Conservation (phyloP, 805 yeast species). For the Peterozyma xylosa region DNA sequence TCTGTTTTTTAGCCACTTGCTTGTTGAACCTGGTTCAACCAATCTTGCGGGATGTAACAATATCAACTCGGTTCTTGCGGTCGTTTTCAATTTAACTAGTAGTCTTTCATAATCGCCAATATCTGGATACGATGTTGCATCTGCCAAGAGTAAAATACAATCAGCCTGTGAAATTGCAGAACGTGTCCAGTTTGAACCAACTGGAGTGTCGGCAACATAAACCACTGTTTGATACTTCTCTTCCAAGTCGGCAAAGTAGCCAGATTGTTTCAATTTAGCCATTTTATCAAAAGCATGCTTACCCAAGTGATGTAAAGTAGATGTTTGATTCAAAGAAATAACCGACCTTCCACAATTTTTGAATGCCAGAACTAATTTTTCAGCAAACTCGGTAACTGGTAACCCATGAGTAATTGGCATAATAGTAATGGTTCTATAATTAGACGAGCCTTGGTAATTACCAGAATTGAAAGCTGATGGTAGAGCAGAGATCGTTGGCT, state of each 20-base stretch:
- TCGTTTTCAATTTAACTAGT: conserved; percentile 65
- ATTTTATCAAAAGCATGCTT: conserved; percentile 88
- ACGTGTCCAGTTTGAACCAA: conserved; percentile 81
- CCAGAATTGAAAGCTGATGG: conserved; percentile 9
- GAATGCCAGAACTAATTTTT: conserved; percentile 61
- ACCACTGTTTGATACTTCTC: conserved; percentile 83
- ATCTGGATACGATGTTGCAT: conserved; percentile 64
- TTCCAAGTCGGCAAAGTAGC: conserved; percentile 86
- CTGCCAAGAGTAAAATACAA: conserved; percentile 83
- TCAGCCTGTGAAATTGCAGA: conserved; percentile 95
- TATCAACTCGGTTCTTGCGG: conserved; percentile 83
- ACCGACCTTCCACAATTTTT: conserved; percentile 66
- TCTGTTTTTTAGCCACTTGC: conserved; percentile 75
- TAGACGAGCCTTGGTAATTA: conserved; percentile 26
- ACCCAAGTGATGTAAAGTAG: conserved; percentile 75
- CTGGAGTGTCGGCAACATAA: conserved; percentile 81
- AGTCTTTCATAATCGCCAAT: conserved; percentile 84
- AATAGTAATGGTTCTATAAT: conserved; percentile 77
- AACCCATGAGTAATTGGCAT: conserved; percentile 73
- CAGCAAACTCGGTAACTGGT: conserved; percentile 86
- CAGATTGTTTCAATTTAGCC: conserved; percentile 78
- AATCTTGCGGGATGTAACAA: conserved; percentile 75
- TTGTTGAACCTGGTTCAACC: conserved; percentile 82
- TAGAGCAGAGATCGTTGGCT: conserved; percentile 21
- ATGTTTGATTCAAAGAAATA: conserved; percentile 75